Evolutionary conservation across 331 rosid genomes (phyloP).

Genomic region (Pyracantha coccinea): DNA sequence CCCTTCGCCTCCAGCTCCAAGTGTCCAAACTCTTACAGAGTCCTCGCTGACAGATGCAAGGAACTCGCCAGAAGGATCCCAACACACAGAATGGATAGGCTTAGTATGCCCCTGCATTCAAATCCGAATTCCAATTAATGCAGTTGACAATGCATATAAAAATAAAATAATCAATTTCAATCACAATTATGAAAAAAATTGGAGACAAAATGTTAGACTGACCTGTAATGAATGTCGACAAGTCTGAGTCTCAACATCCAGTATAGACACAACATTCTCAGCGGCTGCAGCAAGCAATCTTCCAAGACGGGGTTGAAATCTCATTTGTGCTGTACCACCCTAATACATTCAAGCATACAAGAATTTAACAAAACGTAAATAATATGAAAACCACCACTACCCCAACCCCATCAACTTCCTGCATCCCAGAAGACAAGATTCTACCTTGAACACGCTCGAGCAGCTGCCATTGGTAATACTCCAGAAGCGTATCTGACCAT

Average conservation of each 20-base stretch:
- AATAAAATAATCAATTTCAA: not conserved
- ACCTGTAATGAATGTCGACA: slow-evolving; percentile 81
- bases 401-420: not conserved
- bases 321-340: slow-evolving; percentile 84
- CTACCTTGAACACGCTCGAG: slow-evolving; percentile 66
- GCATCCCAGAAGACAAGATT: slow-evolving; percentile 3
- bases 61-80: slow-evolving; percentile 87
- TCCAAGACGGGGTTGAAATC: slow-evolving; percentile 95
- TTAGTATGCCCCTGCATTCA: slow-evolving; percentile 72
- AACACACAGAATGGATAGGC: slow-evolving; percentile 63
- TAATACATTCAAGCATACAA: slow-evolving; percentile 17
- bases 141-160: not conserved
- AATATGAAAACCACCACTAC: slow-evolving; percentile 1
- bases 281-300: slow-evolving; percentile 86
- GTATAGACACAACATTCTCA: slow-evolving; percentile 81
- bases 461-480: slow-evolving; percentile 81
- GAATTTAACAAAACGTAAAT: not conserved
- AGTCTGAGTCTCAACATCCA: slow-evolving; percentile 73
- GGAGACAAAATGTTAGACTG: slow-evolving; percentile 7
- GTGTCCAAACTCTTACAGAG: slow-evolving; percentile 80
- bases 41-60: slow-evolving; percentile 95
- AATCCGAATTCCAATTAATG: slow-evolving; percentile 7
- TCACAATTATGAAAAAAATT: not conserved
- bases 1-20: slow-evolving; percentile 72
- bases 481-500: slow-evolving; percentile 95